Percentiles rank a stretch among this genome's conserved stretches.
These are phyloP conservation scores for Sarocladium oryzae DNA, from an alignment of 2,329 filamentous ascomycete genomes.

Conservation along the genomic window DNA sequence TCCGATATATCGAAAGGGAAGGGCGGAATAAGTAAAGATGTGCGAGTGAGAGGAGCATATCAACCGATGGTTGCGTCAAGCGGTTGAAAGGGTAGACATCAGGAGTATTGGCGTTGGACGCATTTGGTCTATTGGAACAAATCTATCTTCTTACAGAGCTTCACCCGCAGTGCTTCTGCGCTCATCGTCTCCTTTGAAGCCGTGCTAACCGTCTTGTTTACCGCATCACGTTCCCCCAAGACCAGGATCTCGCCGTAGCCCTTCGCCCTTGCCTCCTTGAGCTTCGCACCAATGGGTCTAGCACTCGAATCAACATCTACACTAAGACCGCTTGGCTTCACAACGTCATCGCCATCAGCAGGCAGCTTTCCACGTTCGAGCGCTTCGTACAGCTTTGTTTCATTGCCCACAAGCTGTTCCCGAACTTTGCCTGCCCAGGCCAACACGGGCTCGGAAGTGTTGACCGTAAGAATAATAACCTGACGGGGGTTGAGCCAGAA, in stretches of 20 bases:
- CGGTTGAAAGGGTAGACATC: neutral
- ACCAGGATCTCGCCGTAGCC: constrained; percentile 71
- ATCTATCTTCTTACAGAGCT: constrained; percentile 39
- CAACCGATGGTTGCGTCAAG: neutral
- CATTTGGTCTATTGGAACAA: constrained; percentile 35
- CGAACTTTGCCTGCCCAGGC: constrained; percentile 40
- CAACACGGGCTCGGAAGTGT: constrained; percentile 49
- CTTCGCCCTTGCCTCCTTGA: constrained; percentile 62
- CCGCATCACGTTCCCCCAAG: constrained; percentile 60
- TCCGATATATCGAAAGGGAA: neutral
- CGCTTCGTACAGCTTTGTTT: constrained; percentile 24
- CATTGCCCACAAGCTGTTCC: constrained; percentile 44
- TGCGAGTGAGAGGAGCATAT: neutral
- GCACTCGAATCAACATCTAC: constrained; percentile 65
- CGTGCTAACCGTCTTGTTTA: constrained; percentile 44
- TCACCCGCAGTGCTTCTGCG: constrained; percentile 36
- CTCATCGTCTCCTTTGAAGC: constrained; percentile 32
- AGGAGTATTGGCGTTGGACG: constrained; percentile 2
- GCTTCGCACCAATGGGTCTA: constrained; percentile 60
- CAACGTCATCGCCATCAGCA: constrained; percentile 21
- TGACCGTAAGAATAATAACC: constrained; percentile 67
- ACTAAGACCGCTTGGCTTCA: constrained; percentile 50
- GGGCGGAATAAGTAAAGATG: neutral
- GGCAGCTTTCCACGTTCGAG: constrained; percentile 15
- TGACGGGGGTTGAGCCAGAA: constrained; percentile 86